These are phyloP conservation scores for Raffaelea arxii DNA, from an alignment of 2,329 filamentous ascomycete genomes.

Conservation along the genomic window DNA sequence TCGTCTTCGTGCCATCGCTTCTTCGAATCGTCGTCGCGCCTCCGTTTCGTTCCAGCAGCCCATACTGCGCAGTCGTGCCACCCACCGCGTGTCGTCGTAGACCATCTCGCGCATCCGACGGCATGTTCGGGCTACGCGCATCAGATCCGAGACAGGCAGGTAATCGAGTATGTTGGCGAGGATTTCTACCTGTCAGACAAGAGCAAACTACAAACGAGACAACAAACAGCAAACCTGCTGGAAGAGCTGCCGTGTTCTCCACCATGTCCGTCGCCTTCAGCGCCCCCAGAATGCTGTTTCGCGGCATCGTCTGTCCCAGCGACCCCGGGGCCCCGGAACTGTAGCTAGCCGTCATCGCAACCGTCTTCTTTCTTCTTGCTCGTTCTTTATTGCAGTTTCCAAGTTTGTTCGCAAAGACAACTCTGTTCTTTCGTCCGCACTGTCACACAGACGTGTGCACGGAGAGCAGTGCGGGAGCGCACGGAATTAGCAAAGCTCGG, in stretches of 20 bases:
- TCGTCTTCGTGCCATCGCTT: slow-evolving; percentile 51
- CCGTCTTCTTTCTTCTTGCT: too few species aligned
- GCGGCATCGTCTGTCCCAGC: too few species aligned
- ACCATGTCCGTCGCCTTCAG: slow-evolving; percentile 75
- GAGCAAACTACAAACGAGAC: neutral
- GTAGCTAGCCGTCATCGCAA: too few species aligned
- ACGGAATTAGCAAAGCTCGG: too few species aligned
- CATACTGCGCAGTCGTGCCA: slow-evolving; percentile 75
- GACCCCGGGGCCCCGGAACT: too few species aligned
- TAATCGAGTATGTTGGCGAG: slow-evolving; percentile 82
- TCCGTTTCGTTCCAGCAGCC: slow-evolving; percentile 86
- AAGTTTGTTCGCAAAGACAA: too few species aligned
- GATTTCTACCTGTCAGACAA: slow-evolving; percentile 51
- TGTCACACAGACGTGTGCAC: too few species aligned
- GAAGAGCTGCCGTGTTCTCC: slow-evolving; percentile 66
- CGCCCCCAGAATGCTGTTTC: slow-evolving; percentile 56
- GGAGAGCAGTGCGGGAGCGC: too few species aligned
- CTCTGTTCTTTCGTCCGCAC: too few species aligned
- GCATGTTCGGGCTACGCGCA: slow-evolving; percentile 76
- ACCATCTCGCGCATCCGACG: slow-evolving; percentile 93
- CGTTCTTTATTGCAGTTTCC: too few species aligned
- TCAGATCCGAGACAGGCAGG: slow-evolving; percentile 73
- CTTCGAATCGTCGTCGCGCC: slow-evolving; percentile 71
- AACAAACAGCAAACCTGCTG: slow-evolving; percentile 53
- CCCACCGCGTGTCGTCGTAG: slow-evolving; percentile 95